Conservation (phyloP, 2,329 filamentous ascomycete genomes). For the Sclerotinia nivalis region DNA sequence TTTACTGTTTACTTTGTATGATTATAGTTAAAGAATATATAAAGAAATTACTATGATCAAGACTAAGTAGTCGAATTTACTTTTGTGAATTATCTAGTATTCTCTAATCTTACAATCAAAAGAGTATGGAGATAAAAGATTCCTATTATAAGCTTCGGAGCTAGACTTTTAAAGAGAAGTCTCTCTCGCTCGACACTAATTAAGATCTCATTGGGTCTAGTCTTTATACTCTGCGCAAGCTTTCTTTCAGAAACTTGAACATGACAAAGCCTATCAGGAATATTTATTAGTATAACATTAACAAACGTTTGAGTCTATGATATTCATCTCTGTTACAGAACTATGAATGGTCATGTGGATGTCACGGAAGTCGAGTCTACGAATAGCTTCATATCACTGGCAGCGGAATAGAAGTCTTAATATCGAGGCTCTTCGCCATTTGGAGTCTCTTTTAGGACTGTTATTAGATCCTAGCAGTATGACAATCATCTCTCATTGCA, state of each 20-base stretch:
- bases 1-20: background rate
- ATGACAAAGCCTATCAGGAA: background rate
- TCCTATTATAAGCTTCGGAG: background rate
- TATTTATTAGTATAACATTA: background rate
- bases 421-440: too few relatives aligned
- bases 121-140: too few relatives aligned
- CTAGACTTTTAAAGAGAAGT: background rate
- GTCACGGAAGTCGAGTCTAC: too few relatives aligned
- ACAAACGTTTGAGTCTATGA: background rate
- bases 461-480: too few relatives aligned
- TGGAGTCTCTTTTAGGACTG: too few relatives aligned
- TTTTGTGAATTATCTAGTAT: background rate
- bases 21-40: background rate
- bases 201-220: fast-evolving
- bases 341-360: background rate
- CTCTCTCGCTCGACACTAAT: background rate
- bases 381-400: too few relatives aligned
- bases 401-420: too few relatives aligned
- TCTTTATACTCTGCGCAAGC: background rate
- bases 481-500: background rate
- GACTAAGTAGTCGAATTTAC: background rate
- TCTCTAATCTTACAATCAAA: too few relatives aligned
- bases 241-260: background rate
- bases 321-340: background rate
- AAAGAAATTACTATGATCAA: background rate